Percentiles rank a stretch among this genome's conserved stretches.
phyloP scores from a whole-genome alignment of 2,329 filamentous ascomycete species.

The Bipolaris oryzae region DNA sequence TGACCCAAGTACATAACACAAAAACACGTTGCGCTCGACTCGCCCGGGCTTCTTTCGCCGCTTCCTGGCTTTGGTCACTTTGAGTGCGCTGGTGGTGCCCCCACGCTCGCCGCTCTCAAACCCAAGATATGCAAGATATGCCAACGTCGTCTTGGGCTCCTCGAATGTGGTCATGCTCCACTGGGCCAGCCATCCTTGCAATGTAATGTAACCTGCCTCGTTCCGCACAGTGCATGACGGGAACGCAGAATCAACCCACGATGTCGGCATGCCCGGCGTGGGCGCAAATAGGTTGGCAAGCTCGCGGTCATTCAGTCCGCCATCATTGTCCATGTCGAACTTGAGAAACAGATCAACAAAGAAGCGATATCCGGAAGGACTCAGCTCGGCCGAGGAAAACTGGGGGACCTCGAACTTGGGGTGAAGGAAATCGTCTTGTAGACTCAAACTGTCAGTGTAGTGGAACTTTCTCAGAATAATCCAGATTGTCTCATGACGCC shows the following conservation, averaged over 20 bases:
- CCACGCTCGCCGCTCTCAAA: slow-evolving; percentile 81
- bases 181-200: slow-evolving; percentile 97
- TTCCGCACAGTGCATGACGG: slow-evolving; percentile 94
- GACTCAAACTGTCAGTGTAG: slow-evolving; percentile 91
- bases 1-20: slow-evolving; percentile 90
- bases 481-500: slow-evolving; percentile 97
- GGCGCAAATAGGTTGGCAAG: slow-evolving; percentile 87
- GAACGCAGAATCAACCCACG: slow-evolving; percentile 88
- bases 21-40: slow-evolving; percentile 91
- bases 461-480: slow-evolving; percentile 93
- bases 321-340: slow-evolving; percentile 97
- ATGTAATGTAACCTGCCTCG: slow-evolving; percentile 90
- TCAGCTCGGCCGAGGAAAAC: slow-evolving; percentile 90
- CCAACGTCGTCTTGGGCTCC: slow-evolving; percentile 90
- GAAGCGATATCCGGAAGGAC: slow-evolving; percentile 92
- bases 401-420: slow-evolving; percentile 94
- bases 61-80: slow-evolving; percentile 91
- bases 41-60: slow-evolving; percentile 78
- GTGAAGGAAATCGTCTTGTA: slow-evolving; percentile 89
- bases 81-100: slow-evolving; percentile 81
- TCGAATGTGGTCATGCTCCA: slow-evolving; percentile 99
- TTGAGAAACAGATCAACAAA: slow-evolving; percentile 95
- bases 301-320: slow-evolving; percentile 85
- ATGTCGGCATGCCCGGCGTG: slow-evolving; percentile 83
- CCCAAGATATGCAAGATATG: slow-evolving; percentile 94